Evolutionary conservation across 768 basidiomycete species (phyloP).

Genomic region (Sistotremastrum niveocremeum): DNA sequence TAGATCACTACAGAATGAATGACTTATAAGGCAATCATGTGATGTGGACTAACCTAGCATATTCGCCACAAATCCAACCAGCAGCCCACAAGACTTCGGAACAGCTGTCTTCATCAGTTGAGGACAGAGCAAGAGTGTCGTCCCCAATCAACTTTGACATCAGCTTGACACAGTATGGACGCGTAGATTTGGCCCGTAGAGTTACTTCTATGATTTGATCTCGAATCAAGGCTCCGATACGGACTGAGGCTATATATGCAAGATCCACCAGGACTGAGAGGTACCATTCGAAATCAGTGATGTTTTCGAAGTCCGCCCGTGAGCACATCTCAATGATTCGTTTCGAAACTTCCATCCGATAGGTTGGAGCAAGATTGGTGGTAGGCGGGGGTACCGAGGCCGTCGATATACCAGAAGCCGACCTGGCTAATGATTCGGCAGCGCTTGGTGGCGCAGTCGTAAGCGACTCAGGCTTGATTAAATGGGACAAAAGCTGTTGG

Average conservation of each 20-base stretch:
- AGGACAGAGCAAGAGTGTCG: slow-evolving; percentile 54
- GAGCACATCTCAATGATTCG: slow-evolving; percentile 81
- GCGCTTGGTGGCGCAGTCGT: slow-evolving; percentile 42
- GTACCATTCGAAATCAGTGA: slow-evolving; percentile 96
- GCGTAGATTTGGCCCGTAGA: slow-evolving; percentile 61
- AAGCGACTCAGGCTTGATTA: slow-evolving; percentile 47
- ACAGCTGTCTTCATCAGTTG: slow-evolving; percentile 58
- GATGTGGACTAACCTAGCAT: slow-evolving; percentile 53
- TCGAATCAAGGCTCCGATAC: slow-evolving; percentile 64
- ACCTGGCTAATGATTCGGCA: slow-evolving; percentile 27
- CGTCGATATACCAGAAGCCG: slow-evolving; percentile 28
- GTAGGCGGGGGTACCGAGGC: slow-evolving; percentile 24
- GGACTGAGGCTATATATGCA: slow-evolving; percentile 71
- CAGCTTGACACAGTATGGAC: slow-evolving; percentile 70
- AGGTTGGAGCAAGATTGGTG: slow-evolving; percentile 66
- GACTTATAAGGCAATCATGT: not conserved
- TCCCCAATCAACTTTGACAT: slow-evolving; percentile 76
- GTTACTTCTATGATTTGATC: slow-evolving; percentile 81
- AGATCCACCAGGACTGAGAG: slow-evolving; percentile 89
- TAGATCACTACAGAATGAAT: slow-evolving; percentile 43
- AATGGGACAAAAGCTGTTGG: slow-evolving; percentile 78
- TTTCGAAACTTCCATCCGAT: slow-evolving; percentile 72
- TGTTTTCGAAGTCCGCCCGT: slow-evolving; percentile 69
- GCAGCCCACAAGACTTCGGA: slow-evolving; percentile 86
- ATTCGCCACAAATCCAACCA: slow-evolving; percentile 94